Evolutionary conservation across 805 yeast species (phyloP), one percentile per base, ranked within the genome.

Genomic region (Blastobotrys robertii): DNA sequence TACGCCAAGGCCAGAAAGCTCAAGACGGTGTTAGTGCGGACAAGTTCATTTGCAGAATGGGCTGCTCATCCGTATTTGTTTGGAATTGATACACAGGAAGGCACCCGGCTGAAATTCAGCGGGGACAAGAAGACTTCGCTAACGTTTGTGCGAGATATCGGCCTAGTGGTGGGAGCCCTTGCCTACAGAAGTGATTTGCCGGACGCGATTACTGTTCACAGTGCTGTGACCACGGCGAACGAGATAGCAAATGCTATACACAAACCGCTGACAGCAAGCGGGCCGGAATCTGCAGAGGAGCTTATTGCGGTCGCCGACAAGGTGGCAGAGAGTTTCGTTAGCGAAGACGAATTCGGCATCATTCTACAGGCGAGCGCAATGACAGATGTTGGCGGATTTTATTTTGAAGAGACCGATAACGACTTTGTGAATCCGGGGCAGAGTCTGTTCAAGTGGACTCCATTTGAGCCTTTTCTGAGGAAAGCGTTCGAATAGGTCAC

Each of bases 341-440:
- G 25, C 25, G 25, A 19, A 6, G 25, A 19, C 25, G 25, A 19
- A 19, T 19, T 19, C 25, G 25, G 25, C 25, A 19, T 19, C 6
- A 19, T 19, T 6, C 6, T 19, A 6, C 42, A 39, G 12, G 35
- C 38, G 9, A n/a, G 28, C 19, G 34, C 35, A 6, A 41, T 37
- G 5, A 35, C 41, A 10, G 9, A 34, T 10, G 37, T 10, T 34
- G 39, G 32, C n/a, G 22, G 14, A 9, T n/a, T 30, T n/a, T 19
- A 19, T 19, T 32, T 38, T 15, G 29, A 19, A 1, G 28, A 36
- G 35, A 45, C 41, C 33, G 48, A 50, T 34, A 50, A 52, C 33
- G 53, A 51, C n/a, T 35, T 49, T 16, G 58, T 53, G 28, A 54
- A 54, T 38, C 56, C 57, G 22, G 58, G 57, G 8, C 3, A 29